Conservation (phyloP, 306 rosid species). For the Castanea crenata region DNA sequence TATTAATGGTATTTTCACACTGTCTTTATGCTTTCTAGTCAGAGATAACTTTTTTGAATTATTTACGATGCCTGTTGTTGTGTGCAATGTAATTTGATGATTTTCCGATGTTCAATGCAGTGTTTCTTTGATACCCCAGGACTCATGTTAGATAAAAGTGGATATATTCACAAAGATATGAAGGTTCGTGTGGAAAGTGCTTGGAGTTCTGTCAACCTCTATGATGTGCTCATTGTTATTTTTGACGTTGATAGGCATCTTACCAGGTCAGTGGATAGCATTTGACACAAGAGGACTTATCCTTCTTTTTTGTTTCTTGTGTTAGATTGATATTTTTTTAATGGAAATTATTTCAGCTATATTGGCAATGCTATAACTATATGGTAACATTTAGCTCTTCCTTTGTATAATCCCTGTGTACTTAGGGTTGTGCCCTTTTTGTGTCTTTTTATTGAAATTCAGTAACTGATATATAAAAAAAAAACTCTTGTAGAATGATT, state of each 20-base stretch:
- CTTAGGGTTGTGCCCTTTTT: no score
- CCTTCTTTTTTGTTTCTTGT: not conserved
- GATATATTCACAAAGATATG: slow-evolving; percentile 76
- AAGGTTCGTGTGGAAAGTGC: slow-evolving; percentile 93
- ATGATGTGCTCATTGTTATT: slow-evolving; percentile 79
- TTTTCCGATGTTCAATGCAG: slow-evolving; percentile 38
- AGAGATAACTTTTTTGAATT: not conserved
- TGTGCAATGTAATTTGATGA: not conserved
- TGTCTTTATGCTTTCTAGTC: not conserved
- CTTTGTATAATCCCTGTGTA: no score
- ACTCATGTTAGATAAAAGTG: slow-evolving; percentile 54
- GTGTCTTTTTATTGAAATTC: no score
- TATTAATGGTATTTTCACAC: not conserved
- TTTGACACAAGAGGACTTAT: not conserved
- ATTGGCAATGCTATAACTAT: no score
- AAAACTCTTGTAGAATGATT: no score
- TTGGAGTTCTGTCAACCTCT: slow-evolving; percentile 85
- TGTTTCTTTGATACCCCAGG: slow-evolving; percentile 98
- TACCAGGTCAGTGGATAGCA: slow-evolving; percentile 53
- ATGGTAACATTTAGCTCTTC: no score
- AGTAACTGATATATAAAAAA: no score
- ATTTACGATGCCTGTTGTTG: not conserved
- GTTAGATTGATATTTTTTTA: not conserved
- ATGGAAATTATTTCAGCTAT: not conserved
- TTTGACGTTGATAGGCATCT: slow-evolving; percentile 94